Base-by-base conservation (phyloP, 2,329 filamentous ascomycete species). In the Epichloe elymi region DNA sequence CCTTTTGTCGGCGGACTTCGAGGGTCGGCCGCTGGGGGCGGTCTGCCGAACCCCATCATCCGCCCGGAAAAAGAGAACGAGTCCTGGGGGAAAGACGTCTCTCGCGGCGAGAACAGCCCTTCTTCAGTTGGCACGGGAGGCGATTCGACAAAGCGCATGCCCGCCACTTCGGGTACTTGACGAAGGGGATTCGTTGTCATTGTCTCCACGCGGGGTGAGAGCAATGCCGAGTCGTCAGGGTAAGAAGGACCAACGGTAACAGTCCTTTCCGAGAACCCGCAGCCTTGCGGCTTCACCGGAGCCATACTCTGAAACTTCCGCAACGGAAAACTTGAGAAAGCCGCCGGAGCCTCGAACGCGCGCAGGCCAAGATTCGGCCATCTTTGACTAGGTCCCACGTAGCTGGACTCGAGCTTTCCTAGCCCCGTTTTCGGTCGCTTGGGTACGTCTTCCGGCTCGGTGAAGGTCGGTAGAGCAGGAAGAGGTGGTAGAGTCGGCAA, bases 1-100 rank as follows among this genome's bases (percentile, higher is more conserved):
- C 86, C 85, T 60, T 78, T 80, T 12, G 83, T 86, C 0, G 85
- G 83, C 15, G 86, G 86, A 63, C 85, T 89, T 58, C 86, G 72
- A 14, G 86, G 86, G 61, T 90, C 85, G 14, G 72, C 73, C 11
- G 72, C 67, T 54, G 76, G 73, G 3, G 69, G 59, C 11, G 76
- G 76, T 38, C 73, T 70, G 43, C 70, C 72, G 56, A 79, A 79
- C 2, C 74, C 43, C 19, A 53, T 42, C 23, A 53, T 50, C 11
- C 73, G 70, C 42, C 71, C 74, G 56, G 80, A 79, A 5, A 75
- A 69, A 45, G 65, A 70, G 51, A 77, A 74, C 0, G 74, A 70
- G 55, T 80, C 73, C 26, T 75, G 68, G 4, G 4, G 78, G 74
- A 51, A 79, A 60, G 72, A 69, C 7, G 70, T 69, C 51, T 71